Conservation (phyloP, 805 yeast species). For the Pichia deserticola region DNA sequence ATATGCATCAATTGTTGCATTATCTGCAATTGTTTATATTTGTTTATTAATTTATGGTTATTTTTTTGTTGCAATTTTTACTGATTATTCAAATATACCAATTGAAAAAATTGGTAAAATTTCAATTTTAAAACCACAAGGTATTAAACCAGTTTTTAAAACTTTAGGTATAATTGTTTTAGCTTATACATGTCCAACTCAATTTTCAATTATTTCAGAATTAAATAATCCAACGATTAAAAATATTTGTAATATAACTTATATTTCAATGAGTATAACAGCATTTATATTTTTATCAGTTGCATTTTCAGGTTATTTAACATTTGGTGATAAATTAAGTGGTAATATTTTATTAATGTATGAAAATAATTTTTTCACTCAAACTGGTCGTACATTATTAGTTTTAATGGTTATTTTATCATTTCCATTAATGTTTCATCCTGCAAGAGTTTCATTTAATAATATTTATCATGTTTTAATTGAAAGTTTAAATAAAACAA, state of each 20-base stretch:
- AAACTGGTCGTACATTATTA: conserved; percentile 51
- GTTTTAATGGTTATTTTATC: conserved; percentile 70
- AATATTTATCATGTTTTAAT: conserved; percentile 37
- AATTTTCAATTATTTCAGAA: conserved; percentile 71
- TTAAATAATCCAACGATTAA: conserved; percentile 45
- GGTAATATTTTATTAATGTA: conserved; percentile 71
- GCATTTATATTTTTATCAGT: conserved; percentile 52
- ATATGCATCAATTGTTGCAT: conserved; percentile 64
- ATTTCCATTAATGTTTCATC: conserved; percentile 75
- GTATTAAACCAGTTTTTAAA: conserved; percentile 40
- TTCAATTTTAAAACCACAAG: conserved; percentile 35
- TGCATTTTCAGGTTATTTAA: conserved; percentile 63
- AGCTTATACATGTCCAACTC: conserved; percentile 79
- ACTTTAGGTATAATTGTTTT: conserved; percentile 70
- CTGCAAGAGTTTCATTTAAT: conserved; percentile 66
- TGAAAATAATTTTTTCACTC: conserved; percentile 41
- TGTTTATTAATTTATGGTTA: conserved; percentile 48
- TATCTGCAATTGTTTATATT: conserved; percentile 58
- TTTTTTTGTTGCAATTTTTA: conserved; percentile 27
- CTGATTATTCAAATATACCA: conserved; percentile 34
- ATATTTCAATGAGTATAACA: conserved; percentile 45
- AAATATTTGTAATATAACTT: conserved; percentile 39
- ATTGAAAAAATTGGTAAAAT: conserved; percentile 36
- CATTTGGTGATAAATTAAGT: conserved; percentile 56
- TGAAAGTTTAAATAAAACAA: neutral